Evolutionary conservation across 805 yeast species (phyloP).

Genomic region (Candida coleopterorum): DNA sequence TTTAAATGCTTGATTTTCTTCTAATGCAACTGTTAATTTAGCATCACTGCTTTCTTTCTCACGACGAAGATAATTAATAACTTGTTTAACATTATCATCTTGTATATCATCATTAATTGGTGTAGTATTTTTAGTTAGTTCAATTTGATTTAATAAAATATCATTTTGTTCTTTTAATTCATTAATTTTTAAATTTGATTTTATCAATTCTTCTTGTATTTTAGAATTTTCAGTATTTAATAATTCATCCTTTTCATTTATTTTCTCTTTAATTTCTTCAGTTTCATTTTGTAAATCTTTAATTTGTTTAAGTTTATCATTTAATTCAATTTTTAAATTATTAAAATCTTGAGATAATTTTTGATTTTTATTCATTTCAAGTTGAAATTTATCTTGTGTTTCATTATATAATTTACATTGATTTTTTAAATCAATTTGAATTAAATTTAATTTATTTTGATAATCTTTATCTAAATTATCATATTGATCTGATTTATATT

Average conservation of each 20-base stretch:
- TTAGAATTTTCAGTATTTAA: slow-evolving; percentile 18
- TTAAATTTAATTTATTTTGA: slow-evolving; percentile 23
- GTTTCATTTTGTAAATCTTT: slow-evolving; percentile 11
- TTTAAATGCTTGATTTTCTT: slow-evolving; percentile 52
- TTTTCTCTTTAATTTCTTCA: slow-evolving; percentile 8
- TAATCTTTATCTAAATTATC: slow-evolving; percentile 29
- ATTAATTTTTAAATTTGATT: slow-evolving; percentile 40
- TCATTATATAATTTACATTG: slow-evolving; percentile 46
- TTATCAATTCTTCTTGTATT: slow-evolving; percentile 33
- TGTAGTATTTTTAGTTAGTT: slow-evolving; percentile 19
- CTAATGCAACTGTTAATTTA: slow-evolving; percentile 34
- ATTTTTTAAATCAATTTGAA: slow-evolving; percentile 26
- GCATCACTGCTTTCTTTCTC: slow-evolving; percentile 70
- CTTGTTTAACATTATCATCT: slow-evolving; percentile 39
- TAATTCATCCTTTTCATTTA: slow-evolving; percentile 15
- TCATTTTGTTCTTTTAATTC: slow-evolving; percentile 67
- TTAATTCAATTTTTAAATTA: slow-evolving; percentile 15
- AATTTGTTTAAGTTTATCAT: slow-evolving; percentile 12
- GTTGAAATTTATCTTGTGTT: slow-evolving; percentile 51
- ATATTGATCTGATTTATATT: slow-evolving; percentile 28
- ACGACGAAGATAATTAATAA: slow-evolving; percentile 60
- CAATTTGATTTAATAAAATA: slow-evolving; percentile 65
- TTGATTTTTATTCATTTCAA: slow-evolving; percentile 52
- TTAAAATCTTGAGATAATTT: slow-evolving; percentile 36
- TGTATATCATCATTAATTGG: slow-evolving; percentile 11